Base-by-base conservation (phyloP, 129 eudicot species). In the Flaveria brownii region DNA sequence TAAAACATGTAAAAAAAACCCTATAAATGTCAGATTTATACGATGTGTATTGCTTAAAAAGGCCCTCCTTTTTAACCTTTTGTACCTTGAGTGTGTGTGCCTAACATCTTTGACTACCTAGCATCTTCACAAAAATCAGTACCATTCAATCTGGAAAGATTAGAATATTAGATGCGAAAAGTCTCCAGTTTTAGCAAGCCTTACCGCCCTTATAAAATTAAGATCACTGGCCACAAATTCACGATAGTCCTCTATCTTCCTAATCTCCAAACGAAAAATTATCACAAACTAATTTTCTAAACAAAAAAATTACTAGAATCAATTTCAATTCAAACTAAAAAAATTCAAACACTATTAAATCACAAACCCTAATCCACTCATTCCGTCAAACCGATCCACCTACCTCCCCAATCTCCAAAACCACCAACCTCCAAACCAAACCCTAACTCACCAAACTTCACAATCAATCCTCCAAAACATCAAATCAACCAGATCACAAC, bases 331-430 rank as follows among this genome's bases (percentile, higher is more conserved):
- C 28, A 42, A 41, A 54, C 42, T 26, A 65, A 43, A 68, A 17
- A 28, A 80, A 43, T 17, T 5, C 25, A 1, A 23, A 52, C 50
- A 72, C 8, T 47, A 72, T 13, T 1, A 28, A 46, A 77, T 39
- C 9, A 39, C 13, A 62, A 39, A 61, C 55, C 20, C 69, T 63
- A 30, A 20, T 50, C 43, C 59, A 72, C 22, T 51, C 73, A 20
- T 15, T 62, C 8, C 1, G 64, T 51, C 71, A 59, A 6, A 71
- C 14, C 33, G 10, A 80, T 63, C 63, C 59, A 51, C 15, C 74
- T 67, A 54, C 42, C 68, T 39, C 54, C 70, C 68, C 39, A 57
- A 69, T 69, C 59, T 43, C 68, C 36, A 36, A 23, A 23, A 41
- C 9, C 12, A 67, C 30, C 9, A 3, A 51, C 16, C 57, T 16